A percentile compares a stretch with the other conserved stretches of the same genome.
Evolutionary conservation across 1,284 basidiomycete genomes (phyloP).

Genomic region (Dichomitus squalens): DNA sequence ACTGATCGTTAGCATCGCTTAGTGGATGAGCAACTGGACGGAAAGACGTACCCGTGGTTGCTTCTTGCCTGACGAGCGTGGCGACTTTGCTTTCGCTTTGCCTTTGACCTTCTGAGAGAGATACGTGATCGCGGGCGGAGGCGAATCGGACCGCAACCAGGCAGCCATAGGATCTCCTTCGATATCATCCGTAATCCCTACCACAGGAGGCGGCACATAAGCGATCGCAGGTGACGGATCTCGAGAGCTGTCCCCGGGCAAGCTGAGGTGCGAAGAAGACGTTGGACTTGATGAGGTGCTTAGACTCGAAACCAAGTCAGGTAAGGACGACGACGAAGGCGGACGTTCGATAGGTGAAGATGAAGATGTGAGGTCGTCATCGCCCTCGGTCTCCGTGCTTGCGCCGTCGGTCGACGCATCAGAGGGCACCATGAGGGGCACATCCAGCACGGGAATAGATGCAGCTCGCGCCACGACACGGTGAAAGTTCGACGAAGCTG

Average conservation of each 20-base stretch:
- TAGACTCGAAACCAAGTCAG: slow-evolving; percentile 61
- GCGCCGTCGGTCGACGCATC: neutral
- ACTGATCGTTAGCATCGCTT: neutral
- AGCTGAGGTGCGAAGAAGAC: slow-evolving; percentile 36
- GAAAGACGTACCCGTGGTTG: slow-evolving; percentile 15
- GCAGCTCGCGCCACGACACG: slow-evolving; percentile 34
- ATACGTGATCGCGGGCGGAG: slow-evolving; percentile 3
- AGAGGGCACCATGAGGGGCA: neutral
- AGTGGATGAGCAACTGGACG: neutral
- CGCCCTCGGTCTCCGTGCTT: slow-evolving; percentile 3
- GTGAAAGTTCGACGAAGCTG: slow-evolving; percentile 48
- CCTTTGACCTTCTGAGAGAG: slow-evolving; percentile 3
- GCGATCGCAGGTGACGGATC: slow-evolving; percentile 20
- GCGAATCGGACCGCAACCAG: slow-evolving; percentile 14
- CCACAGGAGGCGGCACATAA: neutral
- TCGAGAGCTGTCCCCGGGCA: slow-evolving; percentile 16
- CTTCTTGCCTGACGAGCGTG: slow-evolving; percentile 4
- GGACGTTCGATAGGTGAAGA: slow-evolving; percentile 22
- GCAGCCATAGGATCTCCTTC: slow-evolving; percentile 14
- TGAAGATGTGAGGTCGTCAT: neutral
- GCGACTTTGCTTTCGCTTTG: slow-evolving; percentile 14
- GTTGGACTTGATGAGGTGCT: slow-evolving; percentile 74
- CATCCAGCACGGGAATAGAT: slow-evolving; percentile 19
- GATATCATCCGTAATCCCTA: slow-evolving; percentile 12
- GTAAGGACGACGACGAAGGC: slow-evolving; percentile 46